A percentile compares a stretch with the other conserved stretches of the same genome.
These are phyloP conservation scores for Globisporangium orthogonon DNA, from an alignment of 352 stramenopile species.

Conservation along the genomic window DNA sequence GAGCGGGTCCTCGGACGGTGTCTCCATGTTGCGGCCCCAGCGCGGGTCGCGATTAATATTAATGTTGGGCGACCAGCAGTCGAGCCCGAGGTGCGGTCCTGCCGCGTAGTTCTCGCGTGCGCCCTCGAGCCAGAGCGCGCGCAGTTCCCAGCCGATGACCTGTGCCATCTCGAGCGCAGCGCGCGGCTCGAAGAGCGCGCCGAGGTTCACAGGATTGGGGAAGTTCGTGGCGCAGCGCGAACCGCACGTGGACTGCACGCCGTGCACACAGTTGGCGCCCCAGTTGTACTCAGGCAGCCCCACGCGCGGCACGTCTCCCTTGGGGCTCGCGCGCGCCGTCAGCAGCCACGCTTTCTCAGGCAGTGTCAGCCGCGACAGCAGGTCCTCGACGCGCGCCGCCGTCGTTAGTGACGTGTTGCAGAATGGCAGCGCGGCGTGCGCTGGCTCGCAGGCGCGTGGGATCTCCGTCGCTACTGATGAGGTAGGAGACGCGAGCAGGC, in stretches of 20 bases:
- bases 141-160: conserved; percentile 83
- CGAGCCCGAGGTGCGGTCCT: conserved; percentile 76
- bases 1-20: conserved; percentile 90
- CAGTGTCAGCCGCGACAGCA: conserved; percentile 65
- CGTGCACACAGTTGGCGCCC: conserved; percentile 92
- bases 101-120: conserved; percentile 58
- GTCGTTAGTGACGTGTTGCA: conserved; percentile 68
- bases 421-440: conserved; percentile 47
- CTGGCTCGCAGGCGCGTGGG: conserved; percentile 41
- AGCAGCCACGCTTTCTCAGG: conserved; percentile 67
- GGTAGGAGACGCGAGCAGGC: not conserved
- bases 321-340: conserved; percentile 58
- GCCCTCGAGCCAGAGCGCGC: conserved; percentile 71
- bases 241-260: conserved; percentile 80
- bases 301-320: conserved; percentile 72
- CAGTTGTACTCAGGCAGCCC: conserved; percentile 90
- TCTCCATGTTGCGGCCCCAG: conserved; percentile 93
- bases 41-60: conserved; percentile 94
- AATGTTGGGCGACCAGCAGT: conserved; percentile 93
- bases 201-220: conserved; percentile 87
- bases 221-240: conserved; percentile 86
- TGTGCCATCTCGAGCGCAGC: conserved; percentile 77
- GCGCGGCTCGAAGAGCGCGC: conserved; percentile 81
- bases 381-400: conserved; percentile 60
- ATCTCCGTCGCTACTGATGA: conserved; percentile 17